Evolutionary conservation across 192 early-diverging fungal genomes (phyloP), one percentile per base, ranked within the genome.

Genomic region (Gonapodya prolifera): DNA sequence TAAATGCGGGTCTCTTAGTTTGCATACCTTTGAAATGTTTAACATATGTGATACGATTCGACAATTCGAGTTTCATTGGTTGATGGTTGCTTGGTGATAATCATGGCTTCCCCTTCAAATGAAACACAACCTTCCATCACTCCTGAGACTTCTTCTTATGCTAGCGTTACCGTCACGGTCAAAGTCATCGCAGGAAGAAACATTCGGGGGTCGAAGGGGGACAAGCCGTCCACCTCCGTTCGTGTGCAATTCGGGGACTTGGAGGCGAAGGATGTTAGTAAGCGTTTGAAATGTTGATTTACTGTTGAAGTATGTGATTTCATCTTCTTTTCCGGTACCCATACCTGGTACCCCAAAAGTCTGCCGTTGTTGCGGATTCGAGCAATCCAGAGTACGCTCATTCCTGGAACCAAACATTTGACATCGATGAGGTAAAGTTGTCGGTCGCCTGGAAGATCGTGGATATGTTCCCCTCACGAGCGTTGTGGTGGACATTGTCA

Each of bases 211-310:
- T 80, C 80, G 0, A 89, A 89, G 76, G 85, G 87, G 31, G 88
- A 87, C 13, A 78, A 81, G 33, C 81, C 88, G 36, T 85, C 78
- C 71, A 84, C 85, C 8, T 87, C 87, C 79, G 80, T 89, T 1
- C 30, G 84, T 34, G 83, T 89, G 34, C 88, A 89, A 78, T 78
- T 89, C 73, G 83, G 85, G 1, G 88, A 89, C 75, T 89, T 87
- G 80, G 87, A 89, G 45, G 86, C 70, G 76, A 85, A 84, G 31
- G 87, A 88, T 76, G 86, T 87, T 70, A 75, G 80, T 61, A n/a
- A n/a, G n/a, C n/a, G n/a, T n/a, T n/a, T n/a, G n/a, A n/a, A n/a
- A n/a, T n/a, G n/a, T n/a, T n/a, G n/a, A n/a, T n/a, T n/a, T n/a
- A n/a, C n/a, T n/a, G n/a, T n/a, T n/a, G n/a, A n/a, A n/a, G n/a